Percentiles rank a stretch among this genome's conserved stretches.
These are phyloP conservation scores for Metrosideros polymorpha DNA, from an alignment of 441 rosid species.

Conservation along the genomic window DNA sequence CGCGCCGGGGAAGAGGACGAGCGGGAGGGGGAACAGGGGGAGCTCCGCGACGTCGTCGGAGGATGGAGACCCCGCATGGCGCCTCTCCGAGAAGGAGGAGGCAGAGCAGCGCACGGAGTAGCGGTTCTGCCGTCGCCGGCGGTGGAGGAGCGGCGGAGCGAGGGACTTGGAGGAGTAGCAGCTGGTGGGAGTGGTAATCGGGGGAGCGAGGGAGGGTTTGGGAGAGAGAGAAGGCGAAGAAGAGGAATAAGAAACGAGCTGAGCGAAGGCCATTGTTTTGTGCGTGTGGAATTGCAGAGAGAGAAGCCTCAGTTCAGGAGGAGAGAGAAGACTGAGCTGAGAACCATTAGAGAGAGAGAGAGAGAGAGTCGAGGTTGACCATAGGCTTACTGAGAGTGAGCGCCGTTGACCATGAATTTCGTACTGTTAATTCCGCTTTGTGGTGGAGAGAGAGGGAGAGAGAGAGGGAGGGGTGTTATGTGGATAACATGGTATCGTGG, in stretches of 20 bases:
- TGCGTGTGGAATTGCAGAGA: background rate
- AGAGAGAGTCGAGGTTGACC: background rate
- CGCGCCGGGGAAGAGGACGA: constrained; percentile 90
- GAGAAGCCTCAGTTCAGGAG: background rate
- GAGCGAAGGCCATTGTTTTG: background rate
- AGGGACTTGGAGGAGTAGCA: background rate
- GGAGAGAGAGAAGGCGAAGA: constrained; percentile 15
- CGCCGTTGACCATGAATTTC: background rate
- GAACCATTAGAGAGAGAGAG: background rate
- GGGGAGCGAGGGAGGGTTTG: constrained; percentile 30
- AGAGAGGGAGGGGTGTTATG: background rate
- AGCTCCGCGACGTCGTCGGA: constrained; percentile 63
- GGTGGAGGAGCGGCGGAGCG: background rate
- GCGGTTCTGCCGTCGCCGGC: constrained; percentile 14
- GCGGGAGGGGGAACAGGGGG: constrained; percentile 82
- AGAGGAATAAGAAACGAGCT: constrained; percentile 19
- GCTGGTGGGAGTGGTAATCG: background rate
- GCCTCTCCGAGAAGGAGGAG: constrained; percentile 64
- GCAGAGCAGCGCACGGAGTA: constrained; percentile 43
- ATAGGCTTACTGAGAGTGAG: background rate
- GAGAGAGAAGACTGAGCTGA: background rate
- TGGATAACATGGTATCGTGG: background rate
- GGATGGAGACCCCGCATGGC: constrained; percentile 33
- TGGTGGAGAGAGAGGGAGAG: background rate
- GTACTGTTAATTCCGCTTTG: background rate